phyloP scores from a whole-genome alignment of 106 monocot species.

The Posidonia australis region DNA sequence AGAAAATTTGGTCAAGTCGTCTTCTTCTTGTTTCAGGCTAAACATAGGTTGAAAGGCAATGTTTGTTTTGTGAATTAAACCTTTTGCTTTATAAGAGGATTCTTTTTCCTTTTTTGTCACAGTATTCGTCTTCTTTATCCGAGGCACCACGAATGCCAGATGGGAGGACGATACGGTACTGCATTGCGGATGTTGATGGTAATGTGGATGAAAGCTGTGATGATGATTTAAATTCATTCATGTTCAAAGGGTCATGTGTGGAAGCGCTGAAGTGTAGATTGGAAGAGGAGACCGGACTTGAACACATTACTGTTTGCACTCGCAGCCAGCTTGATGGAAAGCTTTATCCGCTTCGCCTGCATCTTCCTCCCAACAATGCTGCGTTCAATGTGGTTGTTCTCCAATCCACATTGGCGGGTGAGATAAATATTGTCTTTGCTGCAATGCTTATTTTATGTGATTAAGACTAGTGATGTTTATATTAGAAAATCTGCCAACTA shows the following conservation, averaged over 20 bases:
- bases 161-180: constrained; percentile 59
- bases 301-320: constrained; percentile 58
- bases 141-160: constrained; percentile 29
- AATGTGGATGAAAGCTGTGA: constrained; percentile 28
- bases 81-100: no score
- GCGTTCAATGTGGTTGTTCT: constrained; percentile 59
- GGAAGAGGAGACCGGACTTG: constrained; percentile 43
- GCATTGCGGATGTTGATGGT: constrained; percentile 44
- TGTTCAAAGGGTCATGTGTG: constrained; percentile 57
- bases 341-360: constrained; percentile 52
- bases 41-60: no score
- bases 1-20: no score
- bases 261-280: constrained; percentile 44
- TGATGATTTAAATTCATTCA: constrained; percentile 10
- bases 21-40: no score
- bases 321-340: constrained; percentile 37
- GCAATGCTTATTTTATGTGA: no score
- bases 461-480: no score
- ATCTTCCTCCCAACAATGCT: constrained; percentile 59
- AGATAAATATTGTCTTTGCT: neutral
- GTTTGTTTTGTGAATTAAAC: no score
- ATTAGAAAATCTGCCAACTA: no score
- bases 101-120: neutral
- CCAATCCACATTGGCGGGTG: constrained; percentile 40
- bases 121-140: constrained; percentile 50